phyloP scores from a whole-genome alignment of 176 grass and related monocot genomes.

The Carex myosuroides region DNA sequence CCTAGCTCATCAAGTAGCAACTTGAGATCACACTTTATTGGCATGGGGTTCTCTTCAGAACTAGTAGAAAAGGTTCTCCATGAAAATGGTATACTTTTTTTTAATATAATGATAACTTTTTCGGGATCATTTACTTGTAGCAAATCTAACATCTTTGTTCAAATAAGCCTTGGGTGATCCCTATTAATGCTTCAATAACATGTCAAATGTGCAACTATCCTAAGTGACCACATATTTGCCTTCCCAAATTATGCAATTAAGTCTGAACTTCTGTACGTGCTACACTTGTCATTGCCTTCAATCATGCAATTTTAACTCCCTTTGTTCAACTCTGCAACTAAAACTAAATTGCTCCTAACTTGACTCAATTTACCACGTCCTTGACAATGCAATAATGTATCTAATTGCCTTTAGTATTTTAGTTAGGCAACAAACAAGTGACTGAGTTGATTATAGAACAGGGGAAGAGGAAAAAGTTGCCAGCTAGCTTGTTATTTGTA shows the following conservation, averaged over 20 bases:
- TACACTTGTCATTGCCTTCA: neutral
- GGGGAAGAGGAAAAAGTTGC: neutral
- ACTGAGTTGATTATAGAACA: neutral
- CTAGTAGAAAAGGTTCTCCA: neutral
- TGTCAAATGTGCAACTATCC: neutral
- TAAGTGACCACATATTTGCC: neutral
- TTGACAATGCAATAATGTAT: neutral
- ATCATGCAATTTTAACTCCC: too few relatives aligned
- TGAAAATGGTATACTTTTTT: neutral
- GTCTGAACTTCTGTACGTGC: neutral
- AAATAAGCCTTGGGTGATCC: neutral
- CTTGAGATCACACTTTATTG: neutral
- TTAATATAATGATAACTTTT: neutral
- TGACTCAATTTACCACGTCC: neutral
- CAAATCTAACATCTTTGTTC: too few relatives aligned
- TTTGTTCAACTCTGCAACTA: neutral
- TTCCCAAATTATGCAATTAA: neutral
- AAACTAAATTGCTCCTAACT: neutral
- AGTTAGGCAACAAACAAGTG: neutral
- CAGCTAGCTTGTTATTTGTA: too few relatives aligned
- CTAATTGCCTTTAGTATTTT: neutral
- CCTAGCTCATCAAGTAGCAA: neutral
- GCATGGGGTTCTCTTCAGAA: neutral
- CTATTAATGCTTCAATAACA: neutral
- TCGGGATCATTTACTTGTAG: too few relatives aligned